Percentiles rank a stretch among this genome's conserved stretches.
Evolutionary conservation across 179 eudicot species (phyloP).

Genomic region (Nepenthes alata): DNA sequence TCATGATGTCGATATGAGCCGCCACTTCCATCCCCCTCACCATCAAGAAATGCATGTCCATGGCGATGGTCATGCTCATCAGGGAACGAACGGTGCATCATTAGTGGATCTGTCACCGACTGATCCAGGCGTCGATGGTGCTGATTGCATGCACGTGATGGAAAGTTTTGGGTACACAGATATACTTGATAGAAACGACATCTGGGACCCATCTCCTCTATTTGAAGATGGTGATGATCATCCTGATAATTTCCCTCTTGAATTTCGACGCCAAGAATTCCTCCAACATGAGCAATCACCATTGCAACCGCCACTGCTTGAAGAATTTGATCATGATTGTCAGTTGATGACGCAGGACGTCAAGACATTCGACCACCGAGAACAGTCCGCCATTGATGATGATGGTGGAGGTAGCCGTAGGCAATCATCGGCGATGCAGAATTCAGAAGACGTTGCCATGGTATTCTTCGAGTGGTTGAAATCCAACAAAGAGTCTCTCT

Average conservation of each 20-base stretch:
- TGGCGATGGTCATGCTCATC: not conserved
- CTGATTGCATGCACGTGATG: constrained; percentile 64
- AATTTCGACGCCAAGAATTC: no score
- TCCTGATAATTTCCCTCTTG: not conserved
- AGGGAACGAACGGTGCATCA: not conserved
- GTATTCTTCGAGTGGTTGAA: constrained; percentile 92
- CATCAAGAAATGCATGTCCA: not conserved
- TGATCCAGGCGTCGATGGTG: constrained; percentile 5
- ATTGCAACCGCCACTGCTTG: not conserved
- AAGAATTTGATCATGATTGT: not conserved
- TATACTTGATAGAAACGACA: constrained; percentile 49
- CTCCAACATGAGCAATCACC: constrained; percentile 1
- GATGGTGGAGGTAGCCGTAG: no score
- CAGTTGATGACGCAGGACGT: constrained; percentile 5
- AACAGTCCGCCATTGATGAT: not conserved
- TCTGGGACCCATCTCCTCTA: constrained; percentile 78
- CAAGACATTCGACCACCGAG: not conserved
- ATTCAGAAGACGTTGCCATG: constrained; percentile 36
- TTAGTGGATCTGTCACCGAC: constrained; percentile 14
- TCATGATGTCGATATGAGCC: not conserved
- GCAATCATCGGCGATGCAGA: not conserved
- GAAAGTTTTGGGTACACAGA: constrained; percentile 72
- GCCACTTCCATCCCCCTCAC: not conserved
- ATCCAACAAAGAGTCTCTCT: constrained; percentile 62
- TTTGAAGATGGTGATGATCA: constrained; percentile 20